Percentiles rank a stretch among this genome's conserved stretches.
Conservation (phyloP, 106 monocot species). For the Dioscorea zingiberensis region DNA sequence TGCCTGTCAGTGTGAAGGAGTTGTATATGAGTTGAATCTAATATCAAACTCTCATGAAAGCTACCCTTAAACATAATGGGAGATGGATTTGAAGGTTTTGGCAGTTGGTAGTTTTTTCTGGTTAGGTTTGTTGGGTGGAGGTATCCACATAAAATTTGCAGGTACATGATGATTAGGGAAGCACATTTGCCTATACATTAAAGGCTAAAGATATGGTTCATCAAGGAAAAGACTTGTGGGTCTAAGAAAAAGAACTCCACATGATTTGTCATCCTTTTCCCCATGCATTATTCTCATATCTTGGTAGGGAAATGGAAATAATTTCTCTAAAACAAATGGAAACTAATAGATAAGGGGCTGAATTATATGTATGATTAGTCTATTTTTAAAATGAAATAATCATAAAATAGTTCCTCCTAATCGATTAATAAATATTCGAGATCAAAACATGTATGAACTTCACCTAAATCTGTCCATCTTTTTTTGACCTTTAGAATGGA, state of each 20-base stretch:
- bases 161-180: neutral
- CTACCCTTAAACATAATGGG: too few relatives aligned
- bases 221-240: neutral
- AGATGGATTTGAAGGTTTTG: neutral
- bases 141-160: neutral
- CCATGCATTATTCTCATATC: neutral
- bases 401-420: neutral
- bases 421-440: too few relatives aligned
- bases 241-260: neutral
- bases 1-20: too few relatives aligned
- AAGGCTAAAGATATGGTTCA: neutral
- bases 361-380: too few relatives aligned
- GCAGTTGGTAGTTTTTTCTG: conserved; percentile 2
- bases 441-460: too few relatives aligned
- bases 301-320: neutral
- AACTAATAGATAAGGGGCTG: too few relatives aligned
- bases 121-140: neutral
- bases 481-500: too few relatives aligned
- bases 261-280: neutral
- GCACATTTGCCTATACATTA: too few relatives aligned
- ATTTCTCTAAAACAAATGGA: too few relatives aligned
- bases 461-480: too few relatives aligned
- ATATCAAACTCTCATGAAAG: too few relatives aligned
- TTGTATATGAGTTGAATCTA: too few relatives aligned
- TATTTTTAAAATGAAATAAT: neutral